phyloP scores from a whole-genome alignment of 2,329 filamentous ascomycete species.

The Dactylellina cionopaga region DNA sequence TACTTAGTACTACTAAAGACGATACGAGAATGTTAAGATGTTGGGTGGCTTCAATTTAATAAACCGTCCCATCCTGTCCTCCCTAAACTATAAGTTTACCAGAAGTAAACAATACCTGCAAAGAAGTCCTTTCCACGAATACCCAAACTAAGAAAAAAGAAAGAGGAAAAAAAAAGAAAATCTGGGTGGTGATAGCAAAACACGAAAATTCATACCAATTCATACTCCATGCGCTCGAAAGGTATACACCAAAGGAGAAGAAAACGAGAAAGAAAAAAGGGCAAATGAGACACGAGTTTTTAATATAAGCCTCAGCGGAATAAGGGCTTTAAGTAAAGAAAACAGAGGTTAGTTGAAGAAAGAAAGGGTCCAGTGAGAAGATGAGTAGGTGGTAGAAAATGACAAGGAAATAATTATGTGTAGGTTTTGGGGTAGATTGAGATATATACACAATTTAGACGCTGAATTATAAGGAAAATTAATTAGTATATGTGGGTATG shows the following conservation, averaged over 20 bases:
- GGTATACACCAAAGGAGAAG: neutral
- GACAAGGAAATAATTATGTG: neutral
- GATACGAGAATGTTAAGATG: no score
- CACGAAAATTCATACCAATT: constrained; percentile 18
- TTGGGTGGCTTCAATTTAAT: constrained; percentile 2
- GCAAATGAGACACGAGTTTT: constrained; percentile 1
- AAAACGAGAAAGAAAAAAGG: neutral
- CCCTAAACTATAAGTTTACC: neutral
- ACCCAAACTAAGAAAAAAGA: constrained; percentile 24
- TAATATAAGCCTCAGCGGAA: neutral
- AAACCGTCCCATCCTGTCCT: neutral
- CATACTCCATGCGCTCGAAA: constrained; percentile 36
- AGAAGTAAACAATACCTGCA: neutral
- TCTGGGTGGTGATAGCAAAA: neutral
- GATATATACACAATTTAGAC: constrained; percentile 27
- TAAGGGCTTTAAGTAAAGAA: neutral
- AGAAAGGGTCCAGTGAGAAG: neutral
- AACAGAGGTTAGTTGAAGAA: neutral
- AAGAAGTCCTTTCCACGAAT: constrained; percentile 28
- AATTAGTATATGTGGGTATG: constrained; percentile 7
- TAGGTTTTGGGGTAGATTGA: no score
- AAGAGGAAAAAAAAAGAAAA: constrained; percentile 7
- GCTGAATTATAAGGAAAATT: constrained; percentile 19
- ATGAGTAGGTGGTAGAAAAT: neutral
- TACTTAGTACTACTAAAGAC: no score